A percentile compares a stretch with the other conserved stretches of the same genome.
Evolutionary conservation across 1,139 yeast genomes (phyloP).

Genomic region (Lodderomyces elongisporus): DNA sequence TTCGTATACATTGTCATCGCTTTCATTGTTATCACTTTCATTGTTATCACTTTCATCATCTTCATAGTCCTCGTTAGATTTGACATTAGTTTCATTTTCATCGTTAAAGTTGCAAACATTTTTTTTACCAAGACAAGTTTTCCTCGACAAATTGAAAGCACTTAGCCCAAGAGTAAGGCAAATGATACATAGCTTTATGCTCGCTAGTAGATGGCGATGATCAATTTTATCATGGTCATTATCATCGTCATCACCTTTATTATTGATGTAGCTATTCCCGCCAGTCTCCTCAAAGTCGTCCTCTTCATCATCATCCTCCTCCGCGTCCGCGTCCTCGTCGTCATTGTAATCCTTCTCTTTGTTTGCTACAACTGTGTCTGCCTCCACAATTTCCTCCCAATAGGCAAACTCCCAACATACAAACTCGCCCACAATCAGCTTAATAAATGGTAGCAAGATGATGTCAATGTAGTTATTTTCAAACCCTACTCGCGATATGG

Average conservation of each 20-base stretch:
- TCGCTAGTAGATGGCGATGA: conserved; percentile 8
- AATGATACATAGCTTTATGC: conserved; percentile 24
- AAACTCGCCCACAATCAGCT: conserved; percentile 28
- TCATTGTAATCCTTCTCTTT: conserved; percentile 10
- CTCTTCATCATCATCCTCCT: conserved; percentile 7
- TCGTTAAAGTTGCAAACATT: too few relatives aligned
- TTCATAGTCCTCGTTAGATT: neutral
- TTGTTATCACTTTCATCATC: too few relatives aligned
- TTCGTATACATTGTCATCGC: conserved; percentile 9
- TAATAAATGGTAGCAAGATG: conserved; percentile 27
- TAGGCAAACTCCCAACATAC: conserved; percentile 19
- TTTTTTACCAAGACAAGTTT: conserved; percentile 1
- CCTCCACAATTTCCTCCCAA: too few relatives aligned
- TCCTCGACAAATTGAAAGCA: conserved; percentile 18
- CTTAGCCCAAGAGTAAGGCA: conserved; percentile 26
- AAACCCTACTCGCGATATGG: conserved; percentile 20
- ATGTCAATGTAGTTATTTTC: conserved; percentile 26
- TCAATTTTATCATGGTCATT: conserved; percentile 10
- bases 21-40: too few relatives aligned
- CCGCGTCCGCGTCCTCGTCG: conserved; percentile 6
- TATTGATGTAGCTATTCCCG: too few relatives aligned
- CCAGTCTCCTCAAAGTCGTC: too few relatives aligned
- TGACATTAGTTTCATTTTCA: conserved; percentile 2
- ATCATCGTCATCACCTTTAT: too few relatives aligned
- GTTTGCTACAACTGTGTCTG: conserved; percentile 7